phyloP scores from a whole-genome alignment of 2,329 filamentous ascomycete genomes.

The Tolypocladium pustulatum region DNA sequence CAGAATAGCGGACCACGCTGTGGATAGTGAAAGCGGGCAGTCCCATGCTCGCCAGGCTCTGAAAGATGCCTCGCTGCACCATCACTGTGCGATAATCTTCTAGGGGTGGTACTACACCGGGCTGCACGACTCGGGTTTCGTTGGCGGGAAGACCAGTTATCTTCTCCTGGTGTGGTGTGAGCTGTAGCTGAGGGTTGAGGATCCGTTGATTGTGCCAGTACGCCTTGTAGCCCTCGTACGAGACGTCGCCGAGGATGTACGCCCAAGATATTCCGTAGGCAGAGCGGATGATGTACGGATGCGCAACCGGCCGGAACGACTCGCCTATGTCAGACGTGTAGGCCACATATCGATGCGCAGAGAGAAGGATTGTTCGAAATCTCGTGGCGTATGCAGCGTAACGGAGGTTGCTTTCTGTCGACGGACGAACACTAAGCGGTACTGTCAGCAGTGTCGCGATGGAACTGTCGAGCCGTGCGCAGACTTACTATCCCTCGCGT shows the following conservation, averaged over 20 bases:
- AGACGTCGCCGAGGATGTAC: constrained; percentile 84
- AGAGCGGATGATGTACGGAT: constrained; percentile 67
- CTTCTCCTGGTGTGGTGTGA: constrained; percentile 38
- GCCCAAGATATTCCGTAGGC: constrained; percentile 91
- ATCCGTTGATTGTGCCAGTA: constrained; percentile 77
- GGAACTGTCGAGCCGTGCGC: constrained; percentile 1
- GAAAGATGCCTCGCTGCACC: constrained; percentile 83
- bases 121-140: constrained; percentile 17
- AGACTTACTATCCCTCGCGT: constrained; percentile 65
- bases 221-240: constrained; percentile 89
- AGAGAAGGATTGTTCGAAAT: constrained; percentile 75
- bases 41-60: constrained; percentile 85
- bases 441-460: constrained; percentile 7
- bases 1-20: constrained; percentile 82
- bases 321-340: constrained; percentile 97
- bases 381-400: constrained; percentile 90
- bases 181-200: constrained; percentile 55
- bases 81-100: constrained; percentile 90
- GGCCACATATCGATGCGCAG: constrained; percentile 89
- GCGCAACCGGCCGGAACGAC: constrained; percentile 85
- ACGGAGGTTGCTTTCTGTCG: constrained; percentile 74
- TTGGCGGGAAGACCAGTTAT: constrained; percentile 31
- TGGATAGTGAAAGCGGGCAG: constrained; percentile 91
- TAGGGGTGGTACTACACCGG: constrained; percentile 51
- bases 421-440: constrained; percentile 43